Percentiles rank a stretch among this genome's conserved stretches.
Conservation (phyloP, 495 filamentous ascomycete genomes). For the Chaetomium cochliodes region DNA sequence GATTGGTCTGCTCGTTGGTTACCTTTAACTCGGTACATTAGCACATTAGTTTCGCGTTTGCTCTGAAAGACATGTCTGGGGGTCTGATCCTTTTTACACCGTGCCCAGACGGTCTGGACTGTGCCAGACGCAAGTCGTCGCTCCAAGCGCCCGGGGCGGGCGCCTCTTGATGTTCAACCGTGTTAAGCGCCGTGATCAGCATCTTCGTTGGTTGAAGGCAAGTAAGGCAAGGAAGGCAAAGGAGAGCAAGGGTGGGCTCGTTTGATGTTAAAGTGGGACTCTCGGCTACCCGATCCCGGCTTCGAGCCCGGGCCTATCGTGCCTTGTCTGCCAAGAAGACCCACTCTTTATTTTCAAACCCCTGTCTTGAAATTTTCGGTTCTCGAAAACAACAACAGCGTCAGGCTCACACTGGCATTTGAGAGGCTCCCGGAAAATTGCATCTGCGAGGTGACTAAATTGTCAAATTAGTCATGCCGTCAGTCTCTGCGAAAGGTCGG, state of each 20-base stretch:
- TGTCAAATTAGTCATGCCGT: conserved; percentile 26
- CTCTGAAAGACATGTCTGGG: background rate
- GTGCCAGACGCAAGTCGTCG: background rate
- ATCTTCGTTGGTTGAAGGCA: background rate
- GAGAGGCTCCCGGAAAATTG: background rate
- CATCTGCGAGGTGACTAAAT: conserved; percentile 2
- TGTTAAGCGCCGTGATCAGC: conserved; percentile 18
- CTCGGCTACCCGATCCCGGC: background rate
- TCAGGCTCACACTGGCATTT: background rate
- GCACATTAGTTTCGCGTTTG: background rate
- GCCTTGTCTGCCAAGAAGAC: conserved; percentile 6
- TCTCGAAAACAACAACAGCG: conserved; percentile 9
- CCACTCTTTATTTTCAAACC: background rate
- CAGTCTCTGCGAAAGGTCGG: conserved; percentile 20
- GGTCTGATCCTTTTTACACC: background rate
- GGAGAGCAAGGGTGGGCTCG: background rate
- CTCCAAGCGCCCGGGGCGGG: background rate
- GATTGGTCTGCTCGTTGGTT: background rate
- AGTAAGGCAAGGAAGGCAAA: background rate
- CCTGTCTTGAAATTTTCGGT: conserved; percentile 21
- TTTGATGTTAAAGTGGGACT: conserved; percentile 7
- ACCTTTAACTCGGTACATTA: too few relatives aligned
- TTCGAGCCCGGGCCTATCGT: background rate
- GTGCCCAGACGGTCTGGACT: background rate
- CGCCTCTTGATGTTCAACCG: background rate